These are phyloP conservation scores for Globisporangium uncinulatum DNA, from an alignment of 352 stramenopile genomes.

Conservation along the genomic window DNA sequence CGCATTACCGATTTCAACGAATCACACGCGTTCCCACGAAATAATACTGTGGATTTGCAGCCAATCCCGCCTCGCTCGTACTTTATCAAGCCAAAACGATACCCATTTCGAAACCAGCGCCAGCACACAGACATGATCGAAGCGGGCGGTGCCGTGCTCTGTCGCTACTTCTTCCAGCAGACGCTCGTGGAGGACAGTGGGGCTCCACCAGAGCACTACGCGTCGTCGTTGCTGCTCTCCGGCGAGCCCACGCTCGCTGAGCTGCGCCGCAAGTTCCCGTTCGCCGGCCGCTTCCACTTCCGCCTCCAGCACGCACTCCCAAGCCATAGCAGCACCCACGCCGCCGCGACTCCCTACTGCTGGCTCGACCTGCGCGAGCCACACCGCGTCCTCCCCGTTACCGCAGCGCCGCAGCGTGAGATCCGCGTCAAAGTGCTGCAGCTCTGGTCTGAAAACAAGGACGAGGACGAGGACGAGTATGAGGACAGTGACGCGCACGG, in stretches of 20 bases:
- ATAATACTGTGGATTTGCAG: background rate
- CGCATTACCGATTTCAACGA: too few relatives aligned
- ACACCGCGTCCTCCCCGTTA: slow-evolving; percentile 31
- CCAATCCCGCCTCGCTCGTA: too few relatives aligned
- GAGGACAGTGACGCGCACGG: slow-evolving; percentile 7
- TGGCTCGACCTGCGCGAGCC: slow-evolving; percentile 75
- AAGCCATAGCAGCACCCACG: background rate
- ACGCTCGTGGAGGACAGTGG: slow-evolving; percentile 52
- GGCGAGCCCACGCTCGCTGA: slow-evolving; percentile 50
- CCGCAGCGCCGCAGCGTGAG: slow-evolving; percentile 20
- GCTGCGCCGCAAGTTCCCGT: slow-evolving; percentile 69
- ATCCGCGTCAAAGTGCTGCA: slow-evolving; percentile 78
- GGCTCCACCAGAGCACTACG: slow-evolving; percentile 34
- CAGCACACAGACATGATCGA: background rate
- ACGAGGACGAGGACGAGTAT: slow-evolving; percentile 10
- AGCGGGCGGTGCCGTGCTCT: slow-evolving; percentile 41
- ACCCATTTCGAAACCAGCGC: background rate
- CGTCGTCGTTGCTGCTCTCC: slow-evolving; percentile 66
- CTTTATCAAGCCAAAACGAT: too few relatives aligned
- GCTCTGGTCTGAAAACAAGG: slow-evolving; percentile 21
- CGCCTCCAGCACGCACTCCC: slow-evolving; percentile 42
- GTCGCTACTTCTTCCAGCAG: slow-evolving; percentile 81
- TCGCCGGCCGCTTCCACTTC: slow-evolving; percentile 74
- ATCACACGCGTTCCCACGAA: background rate
- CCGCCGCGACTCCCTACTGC: slow-evolving; percentile 35